Base-by-base conservation (phyloP, 1,284 basidiomycete species). In the Trichosporon inkin region DNA sequence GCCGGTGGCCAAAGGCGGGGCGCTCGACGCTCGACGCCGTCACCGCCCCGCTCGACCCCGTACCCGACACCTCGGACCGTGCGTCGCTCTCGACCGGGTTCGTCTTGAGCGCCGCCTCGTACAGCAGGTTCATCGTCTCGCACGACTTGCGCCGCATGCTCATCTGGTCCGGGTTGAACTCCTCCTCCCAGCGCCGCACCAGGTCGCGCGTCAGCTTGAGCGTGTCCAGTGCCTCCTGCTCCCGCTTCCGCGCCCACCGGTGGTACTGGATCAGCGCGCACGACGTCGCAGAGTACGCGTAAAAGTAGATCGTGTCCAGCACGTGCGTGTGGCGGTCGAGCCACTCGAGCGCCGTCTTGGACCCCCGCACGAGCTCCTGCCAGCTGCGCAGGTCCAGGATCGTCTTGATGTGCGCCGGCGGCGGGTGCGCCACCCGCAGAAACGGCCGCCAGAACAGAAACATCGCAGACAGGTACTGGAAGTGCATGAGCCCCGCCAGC, bases 381-480 rank as follows among this genome's bases (percentile, higher is more conserved):
- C 92, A 96, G 60, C 86, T 84, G 68, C 87, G 86, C 49, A 89
- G 83, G 2, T 88, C 90, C 64, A 95, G 81, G 28, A 84, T 83
- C 70, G 96, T 89, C 71, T 87, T 90, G 71, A 95, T 84, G 74
- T 92, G 91, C 11, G 84, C 84, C 14, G 90, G 92, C 74, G 86
- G 90, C 28, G 85, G 84, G 78, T 94, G 93, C 62, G 89, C 90
- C 74, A 95, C 90, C 57, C 92, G 85, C 89, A 95, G 92, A 80
- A 96, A 96, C 17, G 94, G 88, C 57, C 90, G 86, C 89, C 89
- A 93, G 79, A 93, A 78, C 40, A 82, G 73, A 67, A 82, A 82
- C 34, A 86, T 87, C 41, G 94, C 86, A 68, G 89, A 89, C n/a
- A 88, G 84, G 73, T 90, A 92, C 53, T 90, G 81, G 58, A 96